Percentiles rank a stretch among this genome's conserved stretches.
These are phyloP conservation scores for Solanum acaule DNA, from an alignment of 257 asterid genomes.

Conservation along the genomic window DNA sequence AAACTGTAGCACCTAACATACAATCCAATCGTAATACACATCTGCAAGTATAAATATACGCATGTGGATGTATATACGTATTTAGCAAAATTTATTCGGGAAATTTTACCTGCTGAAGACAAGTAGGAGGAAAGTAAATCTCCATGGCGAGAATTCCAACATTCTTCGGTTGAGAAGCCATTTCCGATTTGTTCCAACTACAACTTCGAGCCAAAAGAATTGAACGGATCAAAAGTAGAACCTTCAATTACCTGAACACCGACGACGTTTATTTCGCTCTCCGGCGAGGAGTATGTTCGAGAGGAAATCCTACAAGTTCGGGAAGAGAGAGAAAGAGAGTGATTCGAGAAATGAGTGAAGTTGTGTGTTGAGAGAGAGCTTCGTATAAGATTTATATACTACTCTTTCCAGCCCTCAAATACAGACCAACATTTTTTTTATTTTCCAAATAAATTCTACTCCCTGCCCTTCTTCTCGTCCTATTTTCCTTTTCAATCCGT, in stretches of 20 bases:
- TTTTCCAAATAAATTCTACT: background rate
- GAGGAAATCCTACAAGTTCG: conserved; percentile 9
- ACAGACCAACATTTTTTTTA: conserved; percentile 27
- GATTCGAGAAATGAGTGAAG: conserved; percentile 2
- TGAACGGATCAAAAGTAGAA: background rate
- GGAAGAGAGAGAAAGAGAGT: background rate
- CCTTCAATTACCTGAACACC: background rate
- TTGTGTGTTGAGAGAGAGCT: background rate
- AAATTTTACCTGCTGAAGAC: conserved; percentile 73
- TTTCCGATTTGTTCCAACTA: conserved; percentile 16
- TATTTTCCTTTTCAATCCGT: no score
- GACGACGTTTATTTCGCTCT: background rate
- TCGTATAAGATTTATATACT: conserved; percentile 8
- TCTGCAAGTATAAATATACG: background rate
- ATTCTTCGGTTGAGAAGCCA: conserved; percentile 49
- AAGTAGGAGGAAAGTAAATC: conserved; percentile 90
- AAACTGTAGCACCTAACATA: background rate
- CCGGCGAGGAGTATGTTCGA: background rate
- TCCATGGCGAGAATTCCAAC: conserved; percentile 98
- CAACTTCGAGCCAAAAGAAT: background rate
- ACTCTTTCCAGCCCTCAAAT: conserved; percentile 34
- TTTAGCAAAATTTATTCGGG: background rate
- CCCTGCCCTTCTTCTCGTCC: background rate
- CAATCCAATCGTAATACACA: background rate
- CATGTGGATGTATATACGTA: background rate